Conservation (phyloP, 306 rosid genomes). For the Malus asiatica region DNA sequence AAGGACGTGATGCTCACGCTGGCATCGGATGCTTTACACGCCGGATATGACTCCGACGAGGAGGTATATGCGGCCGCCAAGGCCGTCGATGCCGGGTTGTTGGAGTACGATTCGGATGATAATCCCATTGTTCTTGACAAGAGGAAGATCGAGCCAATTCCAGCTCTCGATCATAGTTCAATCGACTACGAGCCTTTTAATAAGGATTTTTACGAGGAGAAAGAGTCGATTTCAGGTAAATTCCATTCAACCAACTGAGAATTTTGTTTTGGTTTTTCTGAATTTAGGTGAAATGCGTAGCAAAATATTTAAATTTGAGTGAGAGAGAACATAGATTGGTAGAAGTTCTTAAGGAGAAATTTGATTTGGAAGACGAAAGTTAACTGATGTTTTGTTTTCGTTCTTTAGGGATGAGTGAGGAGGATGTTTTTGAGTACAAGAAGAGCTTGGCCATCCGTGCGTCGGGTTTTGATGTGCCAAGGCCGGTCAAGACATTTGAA, state of each 20-base stretch:
- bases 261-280: background rate
- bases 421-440: conserved; percentile 64
- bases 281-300: background rate
- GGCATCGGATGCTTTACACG: conserved; percentile 80
- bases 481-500: conserved; percentile 76
- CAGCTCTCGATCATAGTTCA: conserved; percentile 72
- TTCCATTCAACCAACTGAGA: background rate
- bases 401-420: conserved; percentile 73
- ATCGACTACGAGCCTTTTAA: conserved; percentile 76
- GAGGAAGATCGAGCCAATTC: conserved; percentile 86
- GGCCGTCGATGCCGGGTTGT: conserved; percentile 84
- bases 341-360: background rate
- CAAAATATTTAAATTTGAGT: background rate
- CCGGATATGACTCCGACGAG: conserved; percentile 91
- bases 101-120: conserved; percentile 94
- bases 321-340: background rate
- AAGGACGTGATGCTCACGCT: conserved; percentile 78
- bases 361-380: background rate
- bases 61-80: conserved; percentile 99
- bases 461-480: conserved; percentile 88
- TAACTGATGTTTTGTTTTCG: background rate
- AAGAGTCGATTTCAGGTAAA: conserved; percentile 72
- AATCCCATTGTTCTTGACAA: conserved; percentile 68
- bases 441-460: conserved; percentile 91
- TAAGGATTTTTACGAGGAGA: conserved; percentile 91